Conservation (phyloP, 208 protist genomes). For the Wallacemonas rigidus region DNA sequence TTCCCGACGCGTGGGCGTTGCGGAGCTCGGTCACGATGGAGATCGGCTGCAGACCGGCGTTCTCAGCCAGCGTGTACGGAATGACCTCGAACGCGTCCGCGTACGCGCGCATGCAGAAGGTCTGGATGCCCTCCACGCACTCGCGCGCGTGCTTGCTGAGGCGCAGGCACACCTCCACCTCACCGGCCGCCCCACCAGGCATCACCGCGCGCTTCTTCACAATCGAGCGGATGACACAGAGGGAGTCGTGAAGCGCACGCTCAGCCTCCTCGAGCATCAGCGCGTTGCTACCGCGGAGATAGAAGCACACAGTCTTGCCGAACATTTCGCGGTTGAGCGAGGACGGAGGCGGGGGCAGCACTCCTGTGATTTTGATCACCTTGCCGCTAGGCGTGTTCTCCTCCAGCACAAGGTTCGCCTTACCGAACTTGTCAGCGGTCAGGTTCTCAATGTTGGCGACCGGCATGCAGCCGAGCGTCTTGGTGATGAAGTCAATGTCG, state of each 20-base stretch:
- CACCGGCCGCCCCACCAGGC: conserved; percentile 96
- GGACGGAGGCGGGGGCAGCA: conserved; percentile 55
- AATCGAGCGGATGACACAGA: conserved; percentile 99
- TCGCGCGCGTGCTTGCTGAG: conserved; percentile 93
- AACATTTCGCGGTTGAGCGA: conserved; percentile 57
- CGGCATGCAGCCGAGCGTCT: conserved; percentile 96
- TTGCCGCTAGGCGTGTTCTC: conserved; percentile 88
- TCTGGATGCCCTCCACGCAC: conserved; percentile 77
- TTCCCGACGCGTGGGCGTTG: conserved; percentile 93
- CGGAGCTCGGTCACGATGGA: conserved; percentile 98
- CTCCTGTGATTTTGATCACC: conserved; percentile 96
- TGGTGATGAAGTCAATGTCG: conserved; percentile 99
- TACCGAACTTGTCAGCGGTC: conserved; percentile 96
- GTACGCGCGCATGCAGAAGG: conserved; percentile 96
- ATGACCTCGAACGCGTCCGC: conserved; percentile 98
- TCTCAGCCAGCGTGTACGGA: conserved; percentile 99
- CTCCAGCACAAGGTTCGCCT: conserved; percentile 95
- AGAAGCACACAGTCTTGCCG: conserved; percentile 95
- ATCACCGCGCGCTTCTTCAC: conserved; percentile 97
- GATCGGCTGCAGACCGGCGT: conserved; percentile 98
- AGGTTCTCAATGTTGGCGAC: conserved; percentile 97
- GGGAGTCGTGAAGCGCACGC: conserved; percentile 98
- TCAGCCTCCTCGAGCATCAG: conserved; percentile 98
- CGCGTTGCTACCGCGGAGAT: conserved; percentile 97
- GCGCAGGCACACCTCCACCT: conserved; percentile 95